Conservation (phyloP, 768 basidiomycete genomes). For the Daedalea quercina region DNA sequence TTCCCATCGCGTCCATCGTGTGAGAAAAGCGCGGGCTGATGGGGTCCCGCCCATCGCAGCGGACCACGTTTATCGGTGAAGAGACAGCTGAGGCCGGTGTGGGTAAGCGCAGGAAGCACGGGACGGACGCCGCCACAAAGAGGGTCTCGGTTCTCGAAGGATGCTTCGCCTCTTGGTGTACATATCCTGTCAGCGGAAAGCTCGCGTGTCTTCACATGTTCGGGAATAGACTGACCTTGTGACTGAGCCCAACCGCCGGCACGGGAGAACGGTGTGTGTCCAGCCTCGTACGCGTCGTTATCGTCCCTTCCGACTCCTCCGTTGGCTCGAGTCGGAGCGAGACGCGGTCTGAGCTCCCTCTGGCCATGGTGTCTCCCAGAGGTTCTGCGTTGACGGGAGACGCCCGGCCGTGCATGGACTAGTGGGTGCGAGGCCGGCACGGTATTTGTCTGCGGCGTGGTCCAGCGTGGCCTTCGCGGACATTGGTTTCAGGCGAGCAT, state of each 20-base stretch:
- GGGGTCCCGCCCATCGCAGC: conserved; percentile 36
- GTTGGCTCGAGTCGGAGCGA: too few relatives aligned
- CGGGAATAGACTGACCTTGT: background rate
- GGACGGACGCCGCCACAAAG: conserved; percentile 15
- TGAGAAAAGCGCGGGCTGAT: conserved; percentile 10
- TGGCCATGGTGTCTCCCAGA: background rate
- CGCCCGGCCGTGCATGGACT: background rate
- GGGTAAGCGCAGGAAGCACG: conserved; percentile 6
- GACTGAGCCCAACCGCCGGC: background rate
- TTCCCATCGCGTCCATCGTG: conserved; percentile 1
- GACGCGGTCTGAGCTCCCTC: too few relatives aligned
- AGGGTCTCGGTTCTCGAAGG: background rate
- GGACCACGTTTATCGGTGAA: conserved; percentile 82
- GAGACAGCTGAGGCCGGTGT: conserved; percentile 2
- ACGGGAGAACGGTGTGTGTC: background rate
- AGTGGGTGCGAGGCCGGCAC: background rate
- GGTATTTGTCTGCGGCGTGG: background rate
- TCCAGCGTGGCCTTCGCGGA: background rate
- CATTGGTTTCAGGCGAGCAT: background rate
- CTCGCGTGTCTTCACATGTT: conserved; percentile 1
- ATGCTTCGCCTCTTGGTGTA: conserved; percentile 3
- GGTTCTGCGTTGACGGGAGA: background rate
- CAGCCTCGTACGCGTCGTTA: background rate
- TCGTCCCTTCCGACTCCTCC: background rate
- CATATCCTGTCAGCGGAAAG: background rate